Conservation (phyloP, 768 basidiomycete species). For the Mycena sanguinolenta region DNA sequence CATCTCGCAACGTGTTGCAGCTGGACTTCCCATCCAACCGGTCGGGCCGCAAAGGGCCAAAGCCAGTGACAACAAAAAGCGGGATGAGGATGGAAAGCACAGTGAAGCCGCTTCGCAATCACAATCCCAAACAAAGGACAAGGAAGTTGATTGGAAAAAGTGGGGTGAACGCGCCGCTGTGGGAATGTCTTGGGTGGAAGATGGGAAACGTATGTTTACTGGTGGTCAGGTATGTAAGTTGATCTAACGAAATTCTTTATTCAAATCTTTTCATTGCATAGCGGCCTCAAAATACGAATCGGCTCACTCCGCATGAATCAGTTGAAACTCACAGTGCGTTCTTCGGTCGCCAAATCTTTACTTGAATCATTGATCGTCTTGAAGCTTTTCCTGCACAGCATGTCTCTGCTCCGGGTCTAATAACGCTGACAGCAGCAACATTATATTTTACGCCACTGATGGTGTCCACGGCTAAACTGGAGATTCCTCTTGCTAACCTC, state of each 20-base stretch:
- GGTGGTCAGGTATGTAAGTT: slow-evolving; percentile 49
- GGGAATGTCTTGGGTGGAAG: slow-evolving; percentile 59
- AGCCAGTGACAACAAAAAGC: slow-evolving; percentile 31
- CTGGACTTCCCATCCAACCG: slow-evolving; percentile 64
- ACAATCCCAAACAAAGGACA: slow-evolving; percentile 22
- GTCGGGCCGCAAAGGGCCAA: slow-evolving; percentile 39
- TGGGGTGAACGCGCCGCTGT: slow-evolving; percentile 63
- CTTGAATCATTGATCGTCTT: slow-evolving; percentile 20
- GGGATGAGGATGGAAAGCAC: slow-evolving; percentile 7
- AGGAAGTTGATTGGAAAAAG: slow-evolving; percentile 66
- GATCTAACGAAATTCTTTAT: background rate
- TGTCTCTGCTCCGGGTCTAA: slow-evolving; percentile 66
- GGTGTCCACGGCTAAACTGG: slow-evolving; percentile 58
- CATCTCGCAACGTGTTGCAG: slow-evolving; percentile 70
- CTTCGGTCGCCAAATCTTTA: background rate
- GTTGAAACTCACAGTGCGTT: slow-evolving; percentile 52
- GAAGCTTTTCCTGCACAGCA: slow-evolving; percentile 75
- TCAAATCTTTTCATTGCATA: background rate
- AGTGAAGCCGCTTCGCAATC: background rate
- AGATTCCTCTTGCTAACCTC: slow-evolving; percentile 60
- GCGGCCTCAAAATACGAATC: slow-evolving; percentile 17
- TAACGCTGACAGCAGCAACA: slow-evolving; percentile 64
- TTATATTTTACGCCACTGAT: slow-evolving; percentile 71
- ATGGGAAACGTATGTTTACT: slow-evolving; percentile 56
- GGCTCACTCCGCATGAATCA: background rate